Percentiles rank a stretch among this genome's conserved stretches.
Conservation (phyloP, 352 stramenopile species). For the Phytophthora constricta region DNA sequence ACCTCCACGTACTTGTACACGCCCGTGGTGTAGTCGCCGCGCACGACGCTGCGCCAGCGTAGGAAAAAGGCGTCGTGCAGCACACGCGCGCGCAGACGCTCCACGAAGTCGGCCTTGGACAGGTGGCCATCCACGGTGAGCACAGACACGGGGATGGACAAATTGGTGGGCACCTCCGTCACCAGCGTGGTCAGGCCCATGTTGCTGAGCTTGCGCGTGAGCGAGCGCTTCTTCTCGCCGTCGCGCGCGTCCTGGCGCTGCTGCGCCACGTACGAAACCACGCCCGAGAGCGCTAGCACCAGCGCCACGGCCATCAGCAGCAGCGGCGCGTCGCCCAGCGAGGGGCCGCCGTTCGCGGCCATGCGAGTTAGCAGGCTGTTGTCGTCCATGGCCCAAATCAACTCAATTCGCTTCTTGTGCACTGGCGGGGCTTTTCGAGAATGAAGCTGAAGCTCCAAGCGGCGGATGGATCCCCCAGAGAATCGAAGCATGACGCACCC, state of each 20-base stretch:
- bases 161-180: conserved; percentile 76
- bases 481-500: background rate
- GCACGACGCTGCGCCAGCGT: conserved; percentile 73
- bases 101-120: conserved; percentile 49
- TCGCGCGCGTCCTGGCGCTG: conserved; percentile 22
- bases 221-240: conserved; percentile 18
- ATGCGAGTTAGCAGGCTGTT: conserved; percentile 37
- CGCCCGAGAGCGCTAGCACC: conserved; percentile 43
- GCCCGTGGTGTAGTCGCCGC: conserved; percentile 42
- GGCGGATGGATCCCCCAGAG: background rate
- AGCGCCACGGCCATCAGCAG: conserved; percentile 40
- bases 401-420: too few relatives aligned
- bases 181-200: conserved; percentile 77
- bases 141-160: conserved; percentile 78
- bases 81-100: conserved; percentile 60
- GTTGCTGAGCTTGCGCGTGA: conserved; percentile 71
- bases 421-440: conserved; percentile 20
- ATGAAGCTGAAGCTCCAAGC: conserved; percentile 8
- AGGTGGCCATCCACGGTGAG: conserved; percentile 62
- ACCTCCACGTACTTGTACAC: conserved; percentile 68
- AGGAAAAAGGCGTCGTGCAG: conserved; percentile 65
- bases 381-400: conserved; percentile 34
- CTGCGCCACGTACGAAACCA: conserved; percentile 39
- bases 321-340: conserved; percentile 28
- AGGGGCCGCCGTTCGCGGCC: conserved; percentile 30